Conservation (phyloP, 345 rosid species). For the Cardamine occulta region DNA sequence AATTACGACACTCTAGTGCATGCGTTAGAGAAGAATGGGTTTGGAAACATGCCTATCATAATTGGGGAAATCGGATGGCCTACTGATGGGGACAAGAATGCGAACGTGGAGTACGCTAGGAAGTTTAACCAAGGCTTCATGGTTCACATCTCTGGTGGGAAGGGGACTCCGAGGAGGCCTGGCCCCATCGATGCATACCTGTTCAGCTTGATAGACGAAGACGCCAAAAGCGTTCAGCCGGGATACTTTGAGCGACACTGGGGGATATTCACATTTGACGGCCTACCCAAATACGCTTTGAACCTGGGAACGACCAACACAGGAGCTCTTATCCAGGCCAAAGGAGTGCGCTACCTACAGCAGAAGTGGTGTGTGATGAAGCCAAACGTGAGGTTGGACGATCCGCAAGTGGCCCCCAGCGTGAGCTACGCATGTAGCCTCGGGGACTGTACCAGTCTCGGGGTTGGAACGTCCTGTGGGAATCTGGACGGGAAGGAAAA, state of each 20-base stretch:
- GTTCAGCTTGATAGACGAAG: constrained; percentile 90
- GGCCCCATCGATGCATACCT: constrained; percentile 74
- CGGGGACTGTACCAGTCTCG: constrained; percentile 88
- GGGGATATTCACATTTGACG: constrained; percentile 84
- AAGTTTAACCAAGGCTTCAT: constrained; percentile 91
- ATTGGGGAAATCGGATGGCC: constrained; percentile 98
- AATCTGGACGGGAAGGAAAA: constrained; percentile 58
- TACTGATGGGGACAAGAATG: constrained; percentile 82
- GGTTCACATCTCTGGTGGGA: constrained; percentile 68
- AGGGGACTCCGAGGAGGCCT: constrained; percentile 83
- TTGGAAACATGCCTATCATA: constrained; percentile 69
- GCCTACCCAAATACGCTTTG: constrained; percentile 66
- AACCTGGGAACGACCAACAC: constrained; percentile 84
- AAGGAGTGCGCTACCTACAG: constrained; percentile 53
- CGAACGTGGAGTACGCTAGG: constrained; percentile 69
- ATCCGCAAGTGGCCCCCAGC: constrained; percentile 62
- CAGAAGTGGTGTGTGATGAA: constrained; percentile 87
- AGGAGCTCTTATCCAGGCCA: constrained; percentile 62
- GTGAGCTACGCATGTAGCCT: constrained; percentile 81
- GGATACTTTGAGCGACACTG: constrained; percentile 94
- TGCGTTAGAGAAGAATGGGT: constrained; percentile 87
- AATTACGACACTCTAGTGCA: constrained; percentile 83
- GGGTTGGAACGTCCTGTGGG: constrained; percentile 86
- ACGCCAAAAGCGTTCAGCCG: constrained; percentile 75
- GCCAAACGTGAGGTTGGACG: constrained; percentile 63